phyloP scores from a whole-genome alignment of 805 yeast species.

The Sungouiozyma ichnusensis region DNA sequence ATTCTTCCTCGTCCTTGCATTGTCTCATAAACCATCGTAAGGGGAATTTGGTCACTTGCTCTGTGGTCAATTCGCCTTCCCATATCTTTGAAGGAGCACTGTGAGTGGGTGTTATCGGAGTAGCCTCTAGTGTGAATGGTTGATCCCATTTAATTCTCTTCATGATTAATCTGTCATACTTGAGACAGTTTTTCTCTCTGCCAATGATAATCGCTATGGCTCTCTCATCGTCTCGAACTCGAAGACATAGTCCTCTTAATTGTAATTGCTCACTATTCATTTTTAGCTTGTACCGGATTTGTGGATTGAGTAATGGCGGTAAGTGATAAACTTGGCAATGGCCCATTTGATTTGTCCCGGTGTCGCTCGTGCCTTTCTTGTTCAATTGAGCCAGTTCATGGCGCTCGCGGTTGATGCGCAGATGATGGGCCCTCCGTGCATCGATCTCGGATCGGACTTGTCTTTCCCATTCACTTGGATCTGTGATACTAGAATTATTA shows the following conservation, averaged over 20 bases:
- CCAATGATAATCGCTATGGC: conserved; percentile 70
- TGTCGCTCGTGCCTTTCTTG: background rate
- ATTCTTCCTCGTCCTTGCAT: conserved; percentile 41
- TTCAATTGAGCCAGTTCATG: conserved; percentile 23
- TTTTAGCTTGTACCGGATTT: conserved; percentile 65
- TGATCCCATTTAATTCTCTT: conserved; percentile 64
- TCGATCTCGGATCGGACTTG: conserved; percentile 60
- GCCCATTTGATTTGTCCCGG: background rate
- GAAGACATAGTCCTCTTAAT: conserved; percentile 52
- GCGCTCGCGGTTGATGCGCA: conserved; percentile 48
- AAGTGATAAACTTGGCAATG: conserved; percentile 46
- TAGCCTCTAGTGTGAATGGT: conserved; percentile 27
- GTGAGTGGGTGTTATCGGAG: conserved; percentile 29
- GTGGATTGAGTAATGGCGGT: conserved; percentile 45
- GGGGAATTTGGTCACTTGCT: conserved; percentile 39
- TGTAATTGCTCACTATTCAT: conserved; percentile 67
- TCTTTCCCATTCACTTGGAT: conserved; percentile 80
- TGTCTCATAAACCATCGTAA: conserved; percentile 56
- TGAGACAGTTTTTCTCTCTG: conserved; percentile 46
- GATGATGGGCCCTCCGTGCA: conserved; percentile 49
- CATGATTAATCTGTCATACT: conserved; percentile 50
- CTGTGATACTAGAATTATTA: conserved; percentile 74
- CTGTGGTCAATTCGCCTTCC: conserved; percentile 50
- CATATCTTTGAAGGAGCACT: conserved; percentile 42
- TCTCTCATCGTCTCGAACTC: conserved; percentile 33